A percentile compares a stretch with the other conserved stretches of the same genome.
phyloP scores from a whole-genome alignment of 495 filamentous ascomycete species.

The Lindgomyces ingoldianus region DNA sequence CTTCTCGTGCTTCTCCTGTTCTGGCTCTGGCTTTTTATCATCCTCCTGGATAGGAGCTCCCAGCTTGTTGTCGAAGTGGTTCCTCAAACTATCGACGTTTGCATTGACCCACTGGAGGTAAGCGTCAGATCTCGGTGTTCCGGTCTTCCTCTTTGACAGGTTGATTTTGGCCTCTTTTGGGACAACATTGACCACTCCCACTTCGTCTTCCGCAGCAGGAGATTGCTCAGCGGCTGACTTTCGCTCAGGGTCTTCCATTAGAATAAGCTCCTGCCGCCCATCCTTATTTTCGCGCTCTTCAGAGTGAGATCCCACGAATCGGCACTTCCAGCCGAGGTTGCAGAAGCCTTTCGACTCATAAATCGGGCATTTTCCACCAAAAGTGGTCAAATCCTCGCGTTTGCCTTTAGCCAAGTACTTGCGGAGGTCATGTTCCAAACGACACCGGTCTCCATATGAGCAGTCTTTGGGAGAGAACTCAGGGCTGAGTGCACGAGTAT shows the following conservation, averaged over 20 bases:
- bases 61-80: conserved; percentile 8
- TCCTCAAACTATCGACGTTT: conserved; percentile 10
- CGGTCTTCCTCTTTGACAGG: conserved; percentile 65
- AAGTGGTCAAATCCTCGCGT: conserved; percentile 71
- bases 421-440: conserved; percentile 76
- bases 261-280: conserved; percentile 76
- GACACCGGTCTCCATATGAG: conserved; percentile 73
- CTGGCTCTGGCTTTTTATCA: not conserved
- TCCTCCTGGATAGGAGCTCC: not conserved
- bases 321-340: conserved; percentile 85
- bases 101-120: conserved; percentile 72
- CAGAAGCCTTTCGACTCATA: conserved; percentile 77
- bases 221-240: conserved; percentile 44
- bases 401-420: conserved; percentile 83
- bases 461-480: conserved; percentile 78
- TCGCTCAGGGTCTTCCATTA: conserved; percentile 51
- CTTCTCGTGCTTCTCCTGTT: conserved; percentile 28
- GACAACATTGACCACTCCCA: conserved; percentile 74
- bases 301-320: conserved; percentile 80
- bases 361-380: conserved; percentile 75
- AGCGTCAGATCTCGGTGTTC: conserved; percentile 68
- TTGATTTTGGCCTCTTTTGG: conserved; percentile 64
- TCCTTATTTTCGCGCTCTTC: conserved; percentile 71
- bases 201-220: conserved; percentile 47
- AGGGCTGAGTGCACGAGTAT: conserved; percentile 60